Base-by-base conservation (phyloP, 2,329 filamentous ascomycete species). In the Aspergillus vadensis region DNA sequence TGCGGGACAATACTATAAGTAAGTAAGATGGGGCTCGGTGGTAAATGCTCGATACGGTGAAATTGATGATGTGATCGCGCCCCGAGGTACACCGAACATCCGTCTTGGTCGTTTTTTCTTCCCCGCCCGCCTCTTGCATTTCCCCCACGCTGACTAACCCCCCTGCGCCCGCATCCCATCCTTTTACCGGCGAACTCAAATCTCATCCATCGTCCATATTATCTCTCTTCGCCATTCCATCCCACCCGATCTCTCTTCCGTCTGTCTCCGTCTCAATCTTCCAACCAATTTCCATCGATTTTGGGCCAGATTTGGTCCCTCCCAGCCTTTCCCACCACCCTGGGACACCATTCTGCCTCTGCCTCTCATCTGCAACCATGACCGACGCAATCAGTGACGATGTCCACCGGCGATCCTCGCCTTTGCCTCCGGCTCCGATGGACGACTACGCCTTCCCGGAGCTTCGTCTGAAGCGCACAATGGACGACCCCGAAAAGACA, bases 401-500 rank as follows among this genome's bases (percentile, higher is more conserved):
- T 62, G 67, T 71, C 57, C 71, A 70, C 52, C 67, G 67, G 49
- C 39, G 64, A 41, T 63, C 65, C 10, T 57, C 64, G 50, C 56
- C 63, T 41, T 58, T 70, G n/a, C 61, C 70, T 41, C 60, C 70
- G n/a, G 63, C 73, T 12, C 64, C 68, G 14, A 74, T 76, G 63
- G 73, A 76, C 44, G 73, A 76, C 58, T 82, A 82, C 67, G 65
- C 68, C 38, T 81, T 82, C 58, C 80, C 80, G 2, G 74, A 77
- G 54, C 65, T 74, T 44, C 77, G 80, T 57, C 67, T 82, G 59
- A 81, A 79, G 72, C 76, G 70, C 61, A 76, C 74, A 62, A 80
- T 82, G 78, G 70, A 76, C 15, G 77, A 82, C 60, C 75, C 80
- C 5, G 77, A 77, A 60, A 81, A 80, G 69, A 81, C 78, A 1